Conservation (phyloP, 2,329 filamentous ascomycete species). For the Diplodia intermedia region DNA sequence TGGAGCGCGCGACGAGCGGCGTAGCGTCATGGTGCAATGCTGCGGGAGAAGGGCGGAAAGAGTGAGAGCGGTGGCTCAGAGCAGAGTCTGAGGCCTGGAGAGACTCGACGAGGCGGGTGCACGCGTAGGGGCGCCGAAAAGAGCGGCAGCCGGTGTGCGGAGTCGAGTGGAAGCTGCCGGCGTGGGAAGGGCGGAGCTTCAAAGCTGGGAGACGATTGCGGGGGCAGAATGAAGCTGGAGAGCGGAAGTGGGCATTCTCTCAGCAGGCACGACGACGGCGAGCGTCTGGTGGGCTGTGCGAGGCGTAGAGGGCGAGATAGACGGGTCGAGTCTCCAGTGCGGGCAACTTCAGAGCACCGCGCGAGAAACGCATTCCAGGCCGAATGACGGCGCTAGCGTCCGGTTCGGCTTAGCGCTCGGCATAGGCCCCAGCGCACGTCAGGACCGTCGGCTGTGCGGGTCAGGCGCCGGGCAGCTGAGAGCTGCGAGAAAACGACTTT, state of each 20-base stretch:
- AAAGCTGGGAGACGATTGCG: slow-evolving; percentile 44
- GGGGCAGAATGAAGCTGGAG: slow-evolving; percentile 36
- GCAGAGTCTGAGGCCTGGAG: slow-evolving; percentile 4
- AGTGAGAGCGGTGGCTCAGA: slow-evolving; percentile 5
- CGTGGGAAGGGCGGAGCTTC: slow-evolving; percentile 45
- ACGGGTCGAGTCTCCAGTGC: slow-evolving; percentile 32
- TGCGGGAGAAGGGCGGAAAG: slow-evolving; percentile 24
- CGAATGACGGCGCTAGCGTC: slow-evolving; percentile 30
- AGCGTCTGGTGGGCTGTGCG: slow-evolving; percentile 16
- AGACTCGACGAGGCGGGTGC: not conserved
- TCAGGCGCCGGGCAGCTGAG: slow-evolving; percentile 19
- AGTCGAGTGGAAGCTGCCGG: slow-evolving; percentile 38
- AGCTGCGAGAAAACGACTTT: not conserved
- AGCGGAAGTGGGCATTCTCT: slow-evolving; percentile 41
- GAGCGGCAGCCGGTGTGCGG: slow-evolving; percentile 33
- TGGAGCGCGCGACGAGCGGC: slow-evolving; percentile 88
- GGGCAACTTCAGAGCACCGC: slow-evolving; percentile 32
- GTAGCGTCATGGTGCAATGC: slow-evolving; percentile 65
- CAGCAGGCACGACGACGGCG: slow-evolving; percentile 11
- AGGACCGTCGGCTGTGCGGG: slow-evolving; percentile 23
- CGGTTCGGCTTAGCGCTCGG: slow-evolving; percentile 24
- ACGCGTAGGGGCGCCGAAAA: slow-evolving; percentile 34
- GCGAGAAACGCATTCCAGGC: slow-evolving; percentile 31
- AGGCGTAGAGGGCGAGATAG: slow-evolving; percentile 27
- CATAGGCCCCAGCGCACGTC: slow-evolving; percentile 26